Evolutionary conservation across 2,329 filamentous ascomycete genomes (phyloP), one percentile per base, ranked within the genome.

Genomic region (Alternaria gansuensis): DNA sequence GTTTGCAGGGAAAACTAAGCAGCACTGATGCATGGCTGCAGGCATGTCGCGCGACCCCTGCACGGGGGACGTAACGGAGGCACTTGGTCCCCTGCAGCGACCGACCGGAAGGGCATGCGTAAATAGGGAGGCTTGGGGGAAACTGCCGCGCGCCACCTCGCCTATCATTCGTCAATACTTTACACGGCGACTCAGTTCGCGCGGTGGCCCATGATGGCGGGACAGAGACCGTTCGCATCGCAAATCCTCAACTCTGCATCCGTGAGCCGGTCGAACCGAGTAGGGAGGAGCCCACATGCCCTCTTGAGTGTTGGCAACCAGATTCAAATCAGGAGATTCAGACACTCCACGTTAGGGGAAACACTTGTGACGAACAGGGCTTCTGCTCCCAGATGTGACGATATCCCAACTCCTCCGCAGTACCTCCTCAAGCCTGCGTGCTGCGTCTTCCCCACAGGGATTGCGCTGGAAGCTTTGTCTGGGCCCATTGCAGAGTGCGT

Each of bases 121-220:
- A 53, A 68, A 65, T 70, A 70, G 65, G 62, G 65, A 66, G 66
- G 59, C 55, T 66, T 67, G 61, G 67, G 48, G 28, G 24, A 10
- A 26, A 44, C 29, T 33, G 23, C 17, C 11, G 54, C 54, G 64
- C 66, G 63, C 65, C 66, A 68, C 65, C 50, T 8, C 37, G 29
- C 6, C 23, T 33, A 5, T 37, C 23, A 68, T 68, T 68, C 58
- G 66, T 46, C 51, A 9, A 55, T 68, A 65, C 52, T 60, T 48
- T 69, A 69, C 66, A 44, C 44, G 2, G 28, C 49, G 41, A 60
- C 44, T 57, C 56, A 54, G 55, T 31, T 36, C 31, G 41, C 24
- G 24, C 37, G 31, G 24, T 45, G 40, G 49, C 44, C 52, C 66
- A 61, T 55, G 48, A 50, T 54, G 60, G 60, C 60, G 67, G 67